Evolutionary conservation across 164 flowering plant species (phyloP).

Genomic region (Annona squamosa): DNA sequence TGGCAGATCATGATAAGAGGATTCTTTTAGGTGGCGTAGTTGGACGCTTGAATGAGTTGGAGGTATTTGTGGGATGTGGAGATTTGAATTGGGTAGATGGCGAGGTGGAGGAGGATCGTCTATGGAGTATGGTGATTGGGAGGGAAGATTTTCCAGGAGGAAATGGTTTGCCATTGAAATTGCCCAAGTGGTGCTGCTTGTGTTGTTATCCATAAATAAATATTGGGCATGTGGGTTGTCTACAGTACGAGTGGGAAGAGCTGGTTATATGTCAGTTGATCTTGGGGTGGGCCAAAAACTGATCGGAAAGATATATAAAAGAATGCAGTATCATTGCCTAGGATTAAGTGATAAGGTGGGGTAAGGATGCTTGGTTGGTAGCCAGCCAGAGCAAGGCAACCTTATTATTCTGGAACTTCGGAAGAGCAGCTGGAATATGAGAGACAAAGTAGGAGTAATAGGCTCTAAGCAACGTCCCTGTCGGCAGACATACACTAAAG

Average conservation of each 20-base stretch:
- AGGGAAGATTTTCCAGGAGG: constrained; percentile 21
- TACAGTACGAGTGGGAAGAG: neutral
- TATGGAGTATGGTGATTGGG: constrained; percentile 19
- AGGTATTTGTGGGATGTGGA: neutral
- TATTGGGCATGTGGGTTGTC: constrained; percentile 3
- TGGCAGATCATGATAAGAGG: neutral
- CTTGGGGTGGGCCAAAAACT: neutral
- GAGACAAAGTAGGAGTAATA: neutral
- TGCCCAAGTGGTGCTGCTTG: constrained; percentile 22
- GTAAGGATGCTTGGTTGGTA: constrained; percentile 3
- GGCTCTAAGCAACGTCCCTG: neutral
- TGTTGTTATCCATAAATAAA: constrained; percentile 10
- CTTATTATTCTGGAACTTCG: neutral
- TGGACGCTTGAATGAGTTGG: neutral
- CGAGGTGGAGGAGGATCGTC: constrained; percentile 16
- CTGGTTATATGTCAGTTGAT: neutral
- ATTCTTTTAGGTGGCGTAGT: neutral
- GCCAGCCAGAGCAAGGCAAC: neutral
- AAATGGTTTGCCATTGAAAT: constrained; percentile 28
- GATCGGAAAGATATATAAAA: neutral
- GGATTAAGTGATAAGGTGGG: constrained; percentile 5
- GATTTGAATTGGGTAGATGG: neutral
- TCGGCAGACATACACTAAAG: neutral
- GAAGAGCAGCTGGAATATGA: constrained; percentile 5
- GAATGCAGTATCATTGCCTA: neutral